Evolutionary conservation across 345 rosid genomes (phyloP).

Genomic region (Euphorbia peplus): DNA sequence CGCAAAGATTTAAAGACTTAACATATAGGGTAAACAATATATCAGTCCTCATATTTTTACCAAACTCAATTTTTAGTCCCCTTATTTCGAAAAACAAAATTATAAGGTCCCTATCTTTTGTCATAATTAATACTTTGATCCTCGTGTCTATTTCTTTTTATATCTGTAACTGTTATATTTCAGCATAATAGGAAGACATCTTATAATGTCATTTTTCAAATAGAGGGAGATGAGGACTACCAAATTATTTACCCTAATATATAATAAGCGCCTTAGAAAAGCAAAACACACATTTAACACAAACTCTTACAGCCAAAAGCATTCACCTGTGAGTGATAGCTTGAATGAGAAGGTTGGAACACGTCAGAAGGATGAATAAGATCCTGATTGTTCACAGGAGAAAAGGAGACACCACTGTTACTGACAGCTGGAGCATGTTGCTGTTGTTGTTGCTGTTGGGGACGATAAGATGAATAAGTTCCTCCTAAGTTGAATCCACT

Average conservation of each 20-base stretch:
- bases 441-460: slow-evolving; percentile 86
- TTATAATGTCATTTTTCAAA: no score
- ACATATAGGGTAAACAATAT: no score
- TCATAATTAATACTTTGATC: no score
- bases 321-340: slow-evolving; percentile 84
- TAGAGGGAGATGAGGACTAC: no score
- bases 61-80: no score
- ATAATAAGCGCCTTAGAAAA: slow-evolving; percentile 11
- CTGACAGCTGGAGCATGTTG: slow-evolving; percentile 80
- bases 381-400: slow-evolving; percentile 64
- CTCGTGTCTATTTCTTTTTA: no score
- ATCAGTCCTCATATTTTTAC: no score
- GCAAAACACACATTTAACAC: slow-evolving; percentile 9
- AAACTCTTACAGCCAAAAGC: slow-evolving; percentile 26
- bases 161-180: no score
- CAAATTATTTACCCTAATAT: no score
- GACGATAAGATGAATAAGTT: slow-evolving; percentile 79
- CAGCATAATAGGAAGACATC: no score
- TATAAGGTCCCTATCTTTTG: no score
- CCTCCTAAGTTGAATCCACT: slow-evolving; percentile 86
- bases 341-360: slow-evolving; percentile 71
- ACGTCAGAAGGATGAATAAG: slow-evolving; percentile 78
- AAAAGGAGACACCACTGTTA: slow-evolving; percentile 54
- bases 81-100: no score
- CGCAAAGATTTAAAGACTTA: neutral